Evolutionary conservation across 2,329 filamentous ascomycete species (phyloP), one percentile per base, ranked within the genome.

Genomic region (Fusarium albosuccineum): DNA sequence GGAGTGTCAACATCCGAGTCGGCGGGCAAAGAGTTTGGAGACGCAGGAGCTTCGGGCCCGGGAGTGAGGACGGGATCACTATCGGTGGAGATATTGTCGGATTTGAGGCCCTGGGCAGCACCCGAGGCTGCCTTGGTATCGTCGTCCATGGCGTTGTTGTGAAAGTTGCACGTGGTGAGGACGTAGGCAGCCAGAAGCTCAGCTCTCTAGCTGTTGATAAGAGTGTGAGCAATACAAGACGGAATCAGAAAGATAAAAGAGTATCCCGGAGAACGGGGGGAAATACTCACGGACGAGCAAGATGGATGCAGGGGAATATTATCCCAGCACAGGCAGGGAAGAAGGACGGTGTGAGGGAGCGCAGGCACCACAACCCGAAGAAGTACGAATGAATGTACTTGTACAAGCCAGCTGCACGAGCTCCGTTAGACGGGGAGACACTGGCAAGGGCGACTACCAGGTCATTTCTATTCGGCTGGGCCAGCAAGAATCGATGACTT

Each of bases 1-100:
- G 84, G 84, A 8, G 87, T 85, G 60, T 86, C 85, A 42, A 77
- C 76, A 57, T 78, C 78, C 53, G 80, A 76, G 37, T 86, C 82
- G 49, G 80, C 74, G 34, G 82, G 77, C 8, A 85, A 82, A 37
- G 80, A 80, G 66, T 76, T 74, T 22, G 80, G 75, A 44, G 82
- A 82, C 22, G 82, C 78, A 11, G 78, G 59, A 33, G 62, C 54
- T 34, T 72, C 75, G 37, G 74, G 75, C n/a, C 83, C 81, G 22
- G 81, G 81, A 2, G 80, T 82, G 36, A 81, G 71, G 36, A 78
- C 71, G 14, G 72, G 69, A 46, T 85, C 84, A 70, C 82, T 70
- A 60, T 74, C 72, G 29, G 64, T 71, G 11, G 69, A 71, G 22
- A 66, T 73, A 5, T 71, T 65, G 30, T 74, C 73, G 30, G 71